Base-by-base conservation (phyloP, 2,329 filamentous ascomycete species). In the Aquanectria penicillioides region DNA sequence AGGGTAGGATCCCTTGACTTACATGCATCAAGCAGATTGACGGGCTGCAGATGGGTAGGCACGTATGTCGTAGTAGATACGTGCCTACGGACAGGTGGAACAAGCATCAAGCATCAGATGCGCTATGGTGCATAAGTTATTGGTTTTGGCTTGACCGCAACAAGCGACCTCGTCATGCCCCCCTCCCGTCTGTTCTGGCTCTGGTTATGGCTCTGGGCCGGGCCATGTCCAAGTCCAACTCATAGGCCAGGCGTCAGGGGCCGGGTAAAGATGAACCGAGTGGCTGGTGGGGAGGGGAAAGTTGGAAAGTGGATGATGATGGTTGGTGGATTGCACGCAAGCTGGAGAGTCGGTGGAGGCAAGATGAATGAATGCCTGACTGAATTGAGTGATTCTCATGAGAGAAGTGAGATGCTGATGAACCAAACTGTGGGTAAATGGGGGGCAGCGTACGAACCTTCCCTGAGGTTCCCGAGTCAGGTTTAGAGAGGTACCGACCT, bases 11-110 rank as follows among this genome's bases (percentile, higher is more conserved):
- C 29, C 52, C 52, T 57, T 46, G 55, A 52, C 55, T 52, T 57
- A 40, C 40, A 52, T 57, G 55, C 55, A 57, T 52, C 54, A 23
- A 46, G 46, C 31, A 51, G 47, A 50, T 57, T 57, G 53, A 57
- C 33, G 52, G n/a, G 52, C 52, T 55, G 43, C 52, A 36, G 36
- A 36, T 47, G 43, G 34, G 41, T 40, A 48, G 26, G 43, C 41
- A 55, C 33, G 41, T 40, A 47, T 34, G 41, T 29, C 41, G n/a
- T n/a, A n/a, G n/a, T n/a, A n/a, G n/a, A n/a, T n/a, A n/a, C n/a
- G n/a, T n/a, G n/a, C n/a, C n/a, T 26, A 22, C 28, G 46, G 54
- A 51, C 54, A 22, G 26, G 46, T 29, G 33, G 38, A 56, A 50
- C 36, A 34, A 20, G 48, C 48, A 22, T 43, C 26, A 50, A 22